Conservation (phyloP, 2,329 filamentous ascomycete genomes). For the Aspergillus sp. region DNA sequence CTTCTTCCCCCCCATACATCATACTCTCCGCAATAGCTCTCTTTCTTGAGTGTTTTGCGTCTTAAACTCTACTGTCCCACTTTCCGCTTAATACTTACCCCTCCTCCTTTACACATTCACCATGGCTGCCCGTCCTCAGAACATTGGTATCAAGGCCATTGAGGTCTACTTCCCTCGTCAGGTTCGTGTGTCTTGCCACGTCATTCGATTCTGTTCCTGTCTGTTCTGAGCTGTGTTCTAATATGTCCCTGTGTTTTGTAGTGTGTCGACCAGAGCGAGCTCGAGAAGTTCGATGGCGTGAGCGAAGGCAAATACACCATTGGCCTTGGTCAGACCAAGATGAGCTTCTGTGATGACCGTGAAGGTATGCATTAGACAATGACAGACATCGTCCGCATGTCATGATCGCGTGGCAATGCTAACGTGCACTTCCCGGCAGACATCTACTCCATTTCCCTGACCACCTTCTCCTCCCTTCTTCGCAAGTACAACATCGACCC, state of each 20-base stretch:
- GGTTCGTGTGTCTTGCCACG: conserved; percentile 55
- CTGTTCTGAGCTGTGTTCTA: conserved; percentile 14
- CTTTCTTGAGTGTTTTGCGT: conserved; percentile 2
- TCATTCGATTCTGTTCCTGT: conserved; percentile 6
- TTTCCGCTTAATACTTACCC: conserved; percentile 14
- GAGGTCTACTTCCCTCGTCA: conserved; percentile 86
- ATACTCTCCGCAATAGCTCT: not conserved
- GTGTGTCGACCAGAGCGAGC: conserved; percentile 82
- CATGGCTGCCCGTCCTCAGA: conserved; percentile 78
- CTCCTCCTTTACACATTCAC: conserved; percentile 28
- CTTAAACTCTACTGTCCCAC: conserved; percentile 11
- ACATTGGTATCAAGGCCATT: conserved; percentile 91
- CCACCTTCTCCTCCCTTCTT: conserved; percentile 73
- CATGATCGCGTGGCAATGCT: not conserved
- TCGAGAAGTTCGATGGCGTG: conserved; percentile 86
- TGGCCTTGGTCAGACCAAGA: conserved; percentile 86
- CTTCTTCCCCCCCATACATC: not conserved
- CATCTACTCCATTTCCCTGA: conserved; percentile 84
- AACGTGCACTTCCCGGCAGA: conserved; percentile 57
- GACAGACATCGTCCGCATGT: not conserved
- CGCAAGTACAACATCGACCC: conserved; percentile 81
- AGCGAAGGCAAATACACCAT: conserved; percentile 85
- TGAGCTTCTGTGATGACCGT: conserved; percentile 88
- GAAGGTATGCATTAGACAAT: conserved; percentile 62
- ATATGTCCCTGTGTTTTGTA: conserved; percentile 37